These are phyloP conservation scores for Cercophora scortea DNA, from an alignment of 495 filamentous ascomycete species.

Conservation along the genomic window DNA sequence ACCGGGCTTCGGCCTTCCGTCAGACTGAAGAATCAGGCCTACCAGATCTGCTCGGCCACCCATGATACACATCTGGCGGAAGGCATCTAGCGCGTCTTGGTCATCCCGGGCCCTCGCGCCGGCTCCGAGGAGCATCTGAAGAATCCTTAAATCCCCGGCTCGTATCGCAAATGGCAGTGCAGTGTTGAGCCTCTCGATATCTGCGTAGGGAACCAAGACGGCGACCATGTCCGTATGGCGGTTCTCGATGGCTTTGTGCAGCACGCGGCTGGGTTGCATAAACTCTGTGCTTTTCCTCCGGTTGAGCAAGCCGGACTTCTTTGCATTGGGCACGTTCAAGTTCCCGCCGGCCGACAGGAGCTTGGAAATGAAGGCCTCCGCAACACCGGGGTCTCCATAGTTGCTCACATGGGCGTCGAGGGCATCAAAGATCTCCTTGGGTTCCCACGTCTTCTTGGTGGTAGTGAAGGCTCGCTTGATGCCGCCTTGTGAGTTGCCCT, in stretches of 20 bases:
- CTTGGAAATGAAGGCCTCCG: constrained; percentile 39
- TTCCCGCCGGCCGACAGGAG: constrained; percentile 34
- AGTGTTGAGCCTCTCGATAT: constrained; percentile 28
- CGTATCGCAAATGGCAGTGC: constrained; percentile 33
- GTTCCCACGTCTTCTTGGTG: constrained; percentile 40
- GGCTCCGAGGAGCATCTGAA: constrained; percentile 31
- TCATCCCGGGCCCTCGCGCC: constrained; percentile 31
- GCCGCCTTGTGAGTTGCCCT: constrained; percentile 23
- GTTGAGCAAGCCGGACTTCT: constrained; percentile 32
- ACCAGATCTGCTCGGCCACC: constrained; percentile 31
- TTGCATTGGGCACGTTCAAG: constrained; percentile 28
- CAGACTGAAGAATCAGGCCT: constrained; percentile 34
- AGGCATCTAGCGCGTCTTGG: constrained; percentile 34
- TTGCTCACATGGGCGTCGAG: constrained; percentile 34
- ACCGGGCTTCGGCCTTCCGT: constrained; percentile 24
- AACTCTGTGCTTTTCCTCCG: constrained; percentile 36
- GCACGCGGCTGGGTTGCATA: constrained; percentile 32
- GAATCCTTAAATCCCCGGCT: constrained; percentile 25
- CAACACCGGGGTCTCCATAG: constrained; percentile 35
- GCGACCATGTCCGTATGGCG: constrained; percentile 40
- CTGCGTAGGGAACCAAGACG: constrained; percentile 35
- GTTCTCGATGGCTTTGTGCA: constrained; percentile 38
- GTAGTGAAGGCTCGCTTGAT: constrained; percentile 37
- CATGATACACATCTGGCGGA: constrained; percentile 32
- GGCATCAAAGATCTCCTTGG: constrained; percentile 37